Base-by-base conservation (phyloP, 2,329 filamentous ascomycete species). In the Diaporthe batatas region DNA sequence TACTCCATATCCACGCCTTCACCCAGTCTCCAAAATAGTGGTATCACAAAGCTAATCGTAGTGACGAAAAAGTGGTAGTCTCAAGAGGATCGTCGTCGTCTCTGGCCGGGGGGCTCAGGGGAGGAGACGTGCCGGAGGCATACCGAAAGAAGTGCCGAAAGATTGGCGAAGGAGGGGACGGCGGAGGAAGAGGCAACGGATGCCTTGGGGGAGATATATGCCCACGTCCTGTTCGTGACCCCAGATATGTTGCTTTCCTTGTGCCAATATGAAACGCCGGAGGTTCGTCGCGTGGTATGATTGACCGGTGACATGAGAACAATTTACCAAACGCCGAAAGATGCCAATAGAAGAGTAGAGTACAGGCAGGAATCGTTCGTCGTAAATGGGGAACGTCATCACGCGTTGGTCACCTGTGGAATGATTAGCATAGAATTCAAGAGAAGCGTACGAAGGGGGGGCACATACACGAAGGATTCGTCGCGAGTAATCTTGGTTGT, bases 401-500 rank as follows among this genome's bases (percentile, higher is more conserved):
- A 90, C 82, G 88, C 88, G 78, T 90, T 90, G 82, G 88, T 90
- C 74, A 90, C 88, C 88, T 90, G 68, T 8, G 51, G 6, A 8
- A 12, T 44, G 49, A 75, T 79, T 76, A 80, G 76, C 64, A 55
- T 44, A 21, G 14, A n/a, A 4, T 39, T 25, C 3, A 4, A 21
- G 14, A 16, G 14, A 53, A 32, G 11, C 18, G 5, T 14, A 47
- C 42, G 6, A 6, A n/a, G n/a, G 32, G 3, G 36, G 8, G 12
- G 62, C 42, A 85, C 90, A 77, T 89, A 97, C 96, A 91, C 97
- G 94, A 80, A 98, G 89, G 83, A 98, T 98, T 84, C 94, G 93
- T 84, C 96, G 91, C 75, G 96, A 98, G 85, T 98, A 98, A 82
- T 98, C 96, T 84, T 97, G 91, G 84, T 98, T 97, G 82, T 98